Conservation (phyloP, 345 rosid species). For the Populus tremula region DNA sequence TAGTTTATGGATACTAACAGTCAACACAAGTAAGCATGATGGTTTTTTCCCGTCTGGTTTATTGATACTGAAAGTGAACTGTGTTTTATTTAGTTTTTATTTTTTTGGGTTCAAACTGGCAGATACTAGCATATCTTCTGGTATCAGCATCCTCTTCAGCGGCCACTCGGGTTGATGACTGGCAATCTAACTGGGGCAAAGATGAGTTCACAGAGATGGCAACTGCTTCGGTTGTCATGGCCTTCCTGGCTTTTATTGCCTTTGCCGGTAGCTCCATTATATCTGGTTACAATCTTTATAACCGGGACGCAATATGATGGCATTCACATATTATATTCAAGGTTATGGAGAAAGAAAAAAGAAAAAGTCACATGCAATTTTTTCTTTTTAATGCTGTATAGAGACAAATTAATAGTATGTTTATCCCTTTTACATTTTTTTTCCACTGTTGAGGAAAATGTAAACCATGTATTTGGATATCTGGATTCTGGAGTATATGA, state of each 20-base stretch:
- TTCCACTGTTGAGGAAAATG: not conserved
- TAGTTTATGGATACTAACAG: not conserved
- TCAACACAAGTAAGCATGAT: not conserved
- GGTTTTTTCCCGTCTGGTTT: not conserved
- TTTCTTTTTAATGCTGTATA: slow-evolving; percentile 14
- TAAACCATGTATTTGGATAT: not conserved
- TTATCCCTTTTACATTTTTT: not conserved
- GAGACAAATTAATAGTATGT: not conserved
- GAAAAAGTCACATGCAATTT: not conserved
- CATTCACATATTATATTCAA: not conserved
- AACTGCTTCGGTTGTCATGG: slow-evolving; percentile 72
- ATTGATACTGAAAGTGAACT: not conserved
- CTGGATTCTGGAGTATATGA: slow-evolving; percentile 2
- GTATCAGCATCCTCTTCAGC: slow-evolving; percentile 89
- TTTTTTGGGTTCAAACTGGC: slow-evolving; percentile 24
- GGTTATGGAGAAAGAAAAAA: not conserved
- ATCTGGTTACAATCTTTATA: slow-evolving; percentile 69
- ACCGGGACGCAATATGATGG: slow-evolving; percentile 33
- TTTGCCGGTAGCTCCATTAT: slow-evolving; percentile 74
- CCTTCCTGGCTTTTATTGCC: slow-evolving; percentile 74
- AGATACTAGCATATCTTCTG: slow-evolving; percentile 83
- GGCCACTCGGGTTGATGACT: slow-evolving; percentile 87
- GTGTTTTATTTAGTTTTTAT: not conserved
- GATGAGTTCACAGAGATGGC: slow-evolving; percentile 96
- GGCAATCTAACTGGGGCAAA: slow-evolving; percentile 99